phyloP scores from a whole-genome alignment of 208 protist genomes.

The Porcisia deanei region DNA sequence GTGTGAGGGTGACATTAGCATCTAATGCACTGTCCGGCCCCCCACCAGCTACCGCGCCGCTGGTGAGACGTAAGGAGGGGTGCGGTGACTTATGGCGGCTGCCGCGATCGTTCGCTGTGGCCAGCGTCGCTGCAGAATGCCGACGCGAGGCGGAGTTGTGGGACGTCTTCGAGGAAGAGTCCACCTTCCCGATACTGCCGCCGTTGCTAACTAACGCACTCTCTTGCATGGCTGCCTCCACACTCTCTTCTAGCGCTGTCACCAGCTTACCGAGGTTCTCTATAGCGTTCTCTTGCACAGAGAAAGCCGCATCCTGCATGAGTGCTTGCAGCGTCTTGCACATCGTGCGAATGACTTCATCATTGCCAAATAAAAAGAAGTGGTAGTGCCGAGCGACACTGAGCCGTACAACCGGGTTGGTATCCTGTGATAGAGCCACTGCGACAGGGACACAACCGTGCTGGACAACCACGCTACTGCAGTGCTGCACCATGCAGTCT shows the following conservation, averaged over 20 bases:
- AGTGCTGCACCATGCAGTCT: slow-evolving; percentile 28
- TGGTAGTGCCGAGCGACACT: slow-evolving; percentile 50
- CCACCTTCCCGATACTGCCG: neutral
- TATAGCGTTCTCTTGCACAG: slow-evolving; percentile 51
- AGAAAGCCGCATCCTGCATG: slow-evolving; percentile 47
- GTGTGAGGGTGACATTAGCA: slow-evolving; percentile 4
- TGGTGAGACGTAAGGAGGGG: neutral
- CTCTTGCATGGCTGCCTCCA: slow-evolving; percentile 25
- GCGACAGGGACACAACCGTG: slow-evolving; percentile 34
- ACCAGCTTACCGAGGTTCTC: slow-evolving; percentile 40
- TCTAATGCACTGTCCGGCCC: neutral
- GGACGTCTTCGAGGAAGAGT: slow-evolving; percentile 13
- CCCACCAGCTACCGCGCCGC: neutral
- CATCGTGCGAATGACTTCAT: slow-evolving; percentile 37
- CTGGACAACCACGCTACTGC: slow-evolving; percentile 29
- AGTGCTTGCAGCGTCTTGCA: slow-evolving; percentile 37
- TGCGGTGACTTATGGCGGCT: slow-evolving; percentile 22
- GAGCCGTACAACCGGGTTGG: slow-evolving; percentile 50
- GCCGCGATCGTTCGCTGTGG: slow-evolving; percentile 8
- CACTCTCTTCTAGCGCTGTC: slow-evolving; percentile 22
- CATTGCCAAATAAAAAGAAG: slow-evolving; percentile 43
- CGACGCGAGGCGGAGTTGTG: slow-evolving; percentile 18
- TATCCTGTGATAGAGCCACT: slow-evolving; percentile 54
- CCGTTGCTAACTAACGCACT: neutral
- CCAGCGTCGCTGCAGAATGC: neutral